Percentiles rank a stretch among this genome's conserved stretches.
Evolutionary conservation across 805 yeast species (phyloP).

Genomic region (Yamadazyma phyllophila): DNA sequence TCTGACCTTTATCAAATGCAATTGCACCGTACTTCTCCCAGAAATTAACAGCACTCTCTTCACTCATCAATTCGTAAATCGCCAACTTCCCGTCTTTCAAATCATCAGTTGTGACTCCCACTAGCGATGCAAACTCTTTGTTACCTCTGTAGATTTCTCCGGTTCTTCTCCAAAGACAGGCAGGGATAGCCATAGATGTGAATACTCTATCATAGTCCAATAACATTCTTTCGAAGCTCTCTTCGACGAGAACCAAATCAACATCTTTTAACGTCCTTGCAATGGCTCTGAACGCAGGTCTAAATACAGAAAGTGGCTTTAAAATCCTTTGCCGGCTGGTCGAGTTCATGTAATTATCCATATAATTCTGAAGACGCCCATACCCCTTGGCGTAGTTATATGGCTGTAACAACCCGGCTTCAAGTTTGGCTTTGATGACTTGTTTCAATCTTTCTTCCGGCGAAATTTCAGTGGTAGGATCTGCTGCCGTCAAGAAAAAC

Average conservation of each 20-base stretch:
- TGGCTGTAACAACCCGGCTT: constrained; percentile 90
- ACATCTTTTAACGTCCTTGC: constrained; percentile 88
- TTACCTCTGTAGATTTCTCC: constrained; percentile 95
- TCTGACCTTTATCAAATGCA: constrained; percentile 93
- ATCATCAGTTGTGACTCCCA: constrained; percentile 86
- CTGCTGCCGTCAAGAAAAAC: constrained; percentile 94
- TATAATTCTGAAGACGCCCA: constrained; percentile 81
- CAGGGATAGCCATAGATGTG: constrained; percentile 97
- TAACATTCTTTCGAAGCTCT: constrained; percentile 89
- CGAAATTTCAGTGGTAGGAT: constrained; percentile 89
- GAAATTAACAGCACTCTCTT: constrained; percentile 92
- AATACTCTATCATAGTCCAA: constrained; percentile 92
- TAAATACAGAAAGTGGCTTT: constrained; percentile 77
- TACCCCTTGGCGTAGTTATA: constrained; percentile 93
- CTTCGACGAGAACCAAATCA: constrained; percentile 89
- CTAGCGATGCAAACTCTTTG: constrained; percentile 91
- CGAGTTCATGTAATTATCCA: constrained; percentile 89
- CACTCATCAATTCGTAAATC: constrained; percentile 90
- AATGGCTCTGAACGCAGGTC: constrained; percentile 92
- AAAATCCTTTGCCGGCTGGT: constrained; percentile 81
- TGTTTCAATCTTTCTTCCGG: constrained; percentile 92
- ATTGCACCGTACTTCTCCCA: constrained; percentile 98
- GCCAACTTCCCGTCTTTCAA: constrained; percentile 89
- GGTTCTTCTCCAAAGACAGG: constrained; percentile 95
- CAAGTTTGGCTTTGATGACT: constrained; percentile 89